phyloP scores from a whole-genome alignment of 306 rosid species.

The Geum urbanum region DNA sequence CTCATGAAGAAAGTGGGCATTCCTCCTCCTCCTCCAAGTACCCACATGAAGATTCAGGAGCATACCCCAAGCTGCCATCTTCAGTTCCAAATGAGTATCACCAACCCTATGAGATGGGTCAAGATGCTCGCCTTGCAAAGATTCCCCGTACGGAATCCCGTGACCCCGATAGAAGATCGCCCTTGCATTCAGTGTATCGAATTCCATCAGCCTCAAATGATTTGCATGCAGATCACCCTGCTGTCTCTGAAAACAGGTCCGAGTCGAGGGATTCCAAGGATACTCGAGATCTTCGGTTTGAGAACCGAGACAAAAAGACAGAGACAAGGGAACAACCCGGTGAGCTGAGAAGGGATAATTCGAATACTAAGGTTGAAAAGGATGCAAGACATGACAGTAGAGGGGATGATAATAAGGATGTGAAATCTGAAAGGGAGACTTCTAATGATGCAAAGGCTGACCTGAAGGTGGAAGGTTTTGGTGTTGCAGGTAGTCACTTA shows the following conservation, averaged over 20 bases:
- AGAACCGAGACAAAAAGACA: slow-evolving; percentile 63
- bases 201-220: slow-evolving; percentile 58
- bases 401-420: slow-evolving; percentile 66
- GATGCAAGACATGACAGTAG: slow-evolving; percentile 54
- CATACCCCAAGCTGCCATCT: slow-evolving; percentile 53
- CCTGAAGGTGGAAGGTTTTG: slow-evolving; percentile 46
- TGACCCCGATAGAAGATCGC: slow-evolving; percentile 75
- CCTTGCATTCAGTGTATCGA: slow-evolving; percentile 56
- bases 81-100: slow-evolving; percentile 55
- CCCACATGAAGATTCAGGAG: slow-evolving; percentile 57
- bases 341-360: slow-evolving; percentile 69
- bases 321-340: slow-evolving; percentile 59
- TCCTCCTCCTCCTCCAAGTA: slow-evolving; percentile 60
- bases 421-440: slow-evolving; percentile 58
- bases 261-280: slow-evolving; percentile 71
- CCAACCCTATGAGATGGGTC: slow-evolving; percentile 58
- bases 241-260: slow-evolving; percentile 46
- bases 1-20: slow-evolving; percentile 69
- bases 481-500: slow-evolving; percentile 42
- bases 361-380: slow-evolving; percentile 61
- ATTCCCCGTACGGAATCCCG: slow-evolving; percentile 62
- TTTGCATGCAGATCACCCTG: slow-evolving; percentile 48
- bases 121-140: slow-evolving; percentile 54
- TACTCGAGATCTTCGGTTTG: slow-evolving; percentile 56
- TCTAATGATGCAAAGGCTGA: slow-evolving; percentile 59